Conservation (phyloP, 2,329 filamentous ascomycete species). For the Sarocladium kiliense region DNA sequence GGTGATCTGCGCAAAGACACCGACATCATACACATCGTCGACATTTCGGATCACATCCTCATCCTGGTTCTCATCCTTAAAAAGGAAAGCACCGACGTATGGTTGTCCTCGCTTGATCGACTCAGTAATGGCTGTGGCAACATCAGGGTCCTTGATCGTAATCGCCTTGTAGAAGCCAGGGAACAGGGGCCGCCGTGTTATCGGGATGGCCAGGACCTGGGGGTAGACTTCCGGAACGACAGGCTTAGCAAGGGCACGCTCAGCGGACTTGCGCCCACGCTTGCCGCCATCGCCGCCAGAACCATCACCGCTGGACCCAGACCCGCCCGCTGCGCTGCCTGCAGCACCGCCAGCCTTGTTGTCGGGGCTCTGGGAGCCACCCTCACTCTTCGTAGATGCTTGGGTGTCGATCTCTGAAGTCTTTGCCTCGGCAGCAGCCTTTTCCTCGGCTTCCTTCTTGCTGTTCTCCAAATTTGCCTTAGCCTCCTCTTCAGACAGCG, state of each 20-base stretch:
- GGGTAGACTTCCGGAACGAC: conserved; percentile 92
- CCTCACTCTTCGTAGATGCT: conserved; percentile 41
- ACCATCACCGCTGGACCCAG: conserved; percentile 38
- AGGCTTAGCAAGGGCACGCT: conserved; percentile 78
- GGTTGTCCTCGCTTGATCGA: conserved; percentile 96
- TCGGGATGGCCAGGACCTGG: conserved; percentile 95
- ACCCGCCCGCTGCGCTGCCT: conserved; percentile 50
- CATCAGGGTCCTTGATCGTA: conserved; percentile 88
- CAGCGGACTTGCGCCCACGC: conserved; percentile 66
- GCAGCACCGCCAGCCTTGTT: conserved; percentile 38
- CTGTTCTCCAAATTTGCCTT: conserved; percentile 46
- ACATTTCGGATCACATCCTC: conserved; percentile 87
- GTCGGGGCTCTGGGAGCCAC: conserved; percentile 36
- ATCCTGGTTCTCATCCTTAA: conserved; percentile 93
- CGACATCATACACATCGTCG: conserved; percentile 90
- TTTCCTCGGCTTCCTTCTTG: conserved; percentile 37
- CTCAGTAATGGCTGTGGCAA: conserved; percentile 87
- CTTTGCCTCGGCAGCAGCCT: conserved; percentile 43
- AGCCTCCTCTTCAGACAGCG: conserved; percentile 47
- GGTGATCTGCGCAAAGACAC: conserved; percentile 96
- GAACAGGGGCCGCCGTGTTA: conserved; percentile 88
- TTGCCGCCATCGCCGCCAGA: conserved; percentile 57
- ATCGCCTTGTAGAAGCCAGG: conserved; percentile 99
- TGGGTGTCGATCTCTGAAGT: conserved; percentile 38
- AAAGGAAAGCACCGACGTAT: conserved; percentile 93